A percentile compares a stretch with the other conserved stretches of the same genome.
Conservation (phyloP, 768 basidiomycete species). For the Leccinum truebloodii region DNA sequence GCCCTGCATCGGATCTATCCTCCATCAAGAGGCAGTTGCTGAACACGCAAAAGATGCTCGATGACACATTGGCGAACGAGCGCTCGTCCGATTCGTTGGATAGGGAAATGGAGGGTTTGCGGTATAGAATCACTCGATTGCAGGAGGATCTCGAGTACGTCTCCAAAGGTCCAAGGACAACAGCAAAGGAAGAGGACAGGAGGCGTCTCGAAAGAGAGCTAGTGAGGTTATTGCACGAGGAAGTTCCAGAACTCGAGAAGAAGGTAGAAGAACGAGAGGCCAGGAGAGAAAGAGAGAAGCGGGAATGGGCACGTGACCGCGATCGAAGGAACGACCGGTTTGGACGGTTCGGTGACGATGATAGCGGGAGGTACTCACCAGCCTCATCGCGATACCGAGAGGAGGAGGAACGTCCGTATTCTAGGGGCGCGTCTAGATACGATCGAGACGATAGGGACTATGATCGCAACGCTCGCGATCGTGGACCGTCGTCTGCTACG, state of each 20-base stretch:
- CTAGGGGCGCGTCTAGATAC: constrained; percentile 40
- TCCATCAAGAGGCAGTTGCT: constrained; percentile 85
- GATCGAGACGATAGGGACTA: constrained; percentile 42
- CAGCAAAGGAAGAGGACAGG: constrained; percentile 81
- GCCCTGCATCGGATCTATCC: constrained; percentile 65
- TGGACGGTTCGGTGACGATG: constrained; percentile 61
- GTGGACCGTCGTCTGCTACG: constrained; percentile 36
- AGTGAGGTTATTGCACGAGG: constrained; percentile 82
- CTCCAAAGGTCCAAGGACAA: constrained; percentile 68
- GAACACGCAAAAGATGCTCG: constrained; percentile 78
- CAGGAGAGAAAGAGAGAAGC: constrained; percentile 71
- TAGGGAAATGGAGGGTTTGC: constrained; percentile 78
- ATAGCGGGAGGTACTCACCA: constrained; percentile 34
- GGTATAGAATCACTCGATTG: constrained; percentile 80
- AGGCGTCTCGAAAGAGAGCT: constrained; percentile 87
- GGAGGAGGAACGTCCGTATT: constrained; percentile 55
- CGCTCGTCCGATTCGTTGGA: constrained; percentile 81
- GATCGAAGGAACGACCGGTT: constrained; percentile 84
- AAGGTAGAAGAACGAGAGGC: constrained; percentile 79
- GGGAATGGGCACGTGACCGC: constrained; percentile 76
- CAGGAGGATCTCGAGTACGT: constrained; percentile 92
- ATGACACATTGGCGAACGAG: constrained; percentile 66
- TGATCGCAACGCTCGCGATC: constrained; percentile 39
- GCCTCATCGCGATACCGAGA: constrained; percentile 34
- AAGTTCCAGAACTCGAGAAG: constrained; percentile 87